A percentile compares a stretch with the other conserved stretches of the same genome.
Conservation (phyloP, 2,329 filamentous ascomycete genomes). For the Hymenoscyphus scutula region DNA sequence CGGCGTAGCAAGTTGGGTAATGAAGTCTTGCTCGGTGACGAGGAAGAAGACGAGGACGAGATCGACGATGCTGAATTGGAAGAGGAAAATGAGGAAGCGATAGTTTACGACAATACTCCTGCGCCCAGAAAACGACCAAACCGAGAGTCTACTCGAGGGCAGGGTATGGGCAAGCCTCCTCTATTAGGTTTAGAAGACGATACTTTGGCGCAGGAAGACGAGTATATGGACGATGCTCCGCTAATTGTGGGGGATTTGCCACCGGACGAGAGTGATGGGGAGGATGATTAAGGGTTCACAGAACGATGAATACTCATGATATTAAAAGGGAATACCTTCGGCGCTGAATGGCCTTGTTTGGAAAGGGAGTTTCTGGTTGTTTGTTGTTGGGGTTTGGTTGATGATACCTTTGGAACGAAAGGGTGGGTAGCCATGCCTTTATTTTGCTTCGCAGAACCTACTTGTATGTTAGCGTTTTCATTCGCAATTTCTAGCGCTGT, state of each 20-base stretch:
- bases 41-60: slow-evolving; percentile 26
- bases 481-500: neutral
- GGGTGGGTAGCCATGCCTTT: neutral
- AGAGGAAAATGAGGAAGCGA: slow-evolving; percentile 27
- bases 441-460: neutral
- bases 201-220: slow-evolving; percentile 22
- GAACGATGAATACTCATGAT: neutral
- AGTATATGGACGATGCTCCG: slow-evolving; percentile 37
- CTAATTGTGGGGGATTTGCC: slow-evolving; percentile 20
- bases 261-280: slow-evolving; percentile 30
- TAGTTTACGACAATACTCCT: slow-evolving; percentile 32
- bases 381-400: slow-evolving; percentile 5
- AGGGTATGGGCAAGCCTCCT: slow-evolving; percentile 34
- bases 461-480: neutral
- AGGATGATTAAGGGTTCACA: slow-evolving; percentile 24
- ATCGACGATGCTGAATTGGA: slow-evolving; percentile 24
- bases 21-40: slow-evolving; percentile 35
- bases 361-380: slow-evolving; percentile 4
- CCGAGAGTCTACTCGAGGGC: slow-evolving; percentile 22
- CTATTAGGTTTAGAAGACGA: slow-evolving; percentile 26
- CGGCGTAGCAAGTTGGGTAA: slow-evolving; percentile 34
- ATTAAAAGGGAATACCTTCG: slow-evolving; percentile 7
- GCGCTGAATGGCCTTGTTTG: slow-evolving; percentile 4
- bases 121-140: slow-evolving; percentile 22
- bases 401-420: slow-evolving; percentile 8